phyloP scores from a whole-genome alignment of 345 rosid species.

The Pugionium dolabratum region DNA sequence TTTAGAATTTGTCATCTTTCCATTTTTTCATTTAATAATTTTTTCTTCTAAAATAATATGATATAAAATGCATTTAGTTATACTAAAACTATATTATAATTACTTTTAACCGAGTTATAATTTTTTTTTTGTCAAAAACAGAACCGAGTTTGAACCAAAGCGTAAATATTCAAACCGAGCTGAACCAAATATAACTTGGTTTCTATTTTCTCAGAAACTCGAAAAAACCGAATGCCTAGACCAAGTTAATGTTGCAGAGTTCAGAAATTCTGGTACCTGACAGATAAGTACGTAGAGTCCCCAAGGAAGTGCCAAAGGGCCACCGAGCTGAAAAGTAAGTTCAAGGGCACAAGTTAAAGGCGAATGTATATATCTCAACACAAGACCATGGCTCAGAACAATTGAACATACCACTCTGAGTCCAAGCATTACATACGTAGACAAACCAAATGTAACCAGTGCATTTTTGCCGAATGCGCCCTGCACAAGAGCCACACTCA shows the following conservation, averaged over 20 bases:
- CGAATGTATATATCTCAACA: background rate
- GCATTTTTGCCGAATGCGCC: slow-evolving; percentile 86
- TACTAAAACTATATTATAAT: too few species aligned
- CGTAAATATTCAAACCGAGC: too few species aligned
- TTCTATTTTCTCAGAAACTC: too few species aligned
- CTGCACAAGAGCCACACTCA: slow-evolving; percentile 40
- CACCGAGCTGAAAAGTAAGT: slow-evolving; percentile 62
- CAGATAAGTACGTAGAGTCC: slow-evolving; percentile 88
- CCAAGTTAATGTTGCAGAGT: background rate
- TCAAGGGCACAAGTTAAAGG: background rate
- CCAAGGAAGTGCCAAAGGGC: slow-evolving; percentile 94
- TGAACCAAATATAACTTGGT: too few species aligned
- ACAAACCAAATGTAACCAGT: slow-evolving; percentile 65
- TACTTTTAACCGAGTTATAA: too few species aligned
- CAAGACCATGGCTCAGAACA: background rate
- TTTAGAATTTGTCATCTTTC: too few species aligned
- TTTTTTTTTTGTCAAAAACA: too few species aligned
- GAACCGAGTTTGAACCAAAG: too few species aligned
- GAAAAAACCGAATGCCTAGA: too few species aligned
- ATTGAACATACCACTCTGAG: slow-evolving; percentile 72
- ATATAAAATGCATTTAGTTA: too few species aligned
- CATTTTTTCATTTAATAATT: too few species aligned
- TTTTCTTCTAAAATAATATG: too few species aligned
- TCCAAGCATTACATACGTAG: slow-evolving; percentile 82
- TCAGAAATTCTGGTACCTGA: slow-evolving; percentile 56